A percentile compares a stretch with the other conserved stretches of the same genome.
These are phyloP conservation scores for Jamesozyma hellenica DNA, from an alignment of 805 yeast species.

Conservation along the genomic window DNA sequence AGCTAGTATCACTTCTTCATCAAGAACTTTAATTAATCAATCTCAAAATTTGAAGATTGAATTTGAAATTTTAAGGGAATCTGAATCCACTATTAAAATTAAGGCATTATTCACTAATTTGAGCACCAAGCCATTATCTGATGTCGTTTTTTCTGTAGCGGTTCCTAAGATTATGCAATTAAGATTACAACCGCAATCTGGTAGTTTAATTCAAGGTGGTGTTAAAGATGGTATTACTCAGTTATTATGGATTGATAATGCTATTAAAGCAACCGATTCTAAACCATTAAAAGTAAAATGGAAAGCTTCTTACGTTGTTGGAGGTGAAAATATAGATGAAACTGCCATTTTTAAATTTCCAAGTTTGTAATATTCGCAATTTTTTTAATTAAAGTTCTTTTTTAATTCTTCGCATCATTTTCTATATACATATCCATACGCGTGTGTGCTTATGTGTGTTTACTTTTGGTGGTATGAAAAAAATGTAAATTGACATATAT, in stretches of 20 bases:
- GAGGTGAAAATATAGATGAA: constrained; percentile 42
- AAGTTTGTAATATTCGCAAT: constrained; percentile 10
- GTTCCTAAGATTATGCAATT: constrained; percentile 56
- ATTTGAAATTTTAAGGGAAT: constrained; percentile 31
- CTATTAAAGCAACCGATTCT: constrained; percentile 21
- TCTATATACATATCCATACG: too few species aligned
- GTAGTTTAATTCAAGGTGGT: constrained; percentile 40
- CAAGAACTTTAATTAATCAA: constrained; percentile 31
- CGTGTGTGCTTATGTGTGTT: too few species aligned
- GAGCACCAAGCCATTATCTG: constrained; percentile 35
- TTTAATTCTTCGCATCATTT: too few species aligned
- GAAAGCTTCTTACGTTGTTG: constrained; percentile 50
- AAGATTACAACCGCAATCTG: constrained; percentile 52
- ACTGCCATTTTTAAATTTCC: constrained; percentile 44
- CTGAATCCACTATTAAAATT: constrained; percentile 34
- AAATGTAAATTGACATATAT: too few species aligned
- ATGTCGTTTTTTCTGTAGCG: constrained; percentile 54
- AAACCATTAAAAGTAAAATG: constrained; percentile 60
- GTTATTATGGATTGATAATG: constrained; percentile 29
- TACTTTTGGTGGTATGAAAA: too few species aligned
- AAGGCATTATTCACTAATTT: constrained; percentile 44
- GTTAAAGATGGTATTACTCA: constrained; percentile 45
- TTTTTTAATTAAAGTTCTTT: too few species aligned
- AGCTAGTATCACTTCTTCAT: not conserved
- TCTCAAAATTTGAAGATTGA: constrained; percentile 42